A percentile compares a stretch with the other conserved stretches of the same genome.
Evolutionary conservation across 306 rosid species (phyloP).

Genomic region (Acmispon strigosus): DNA sequence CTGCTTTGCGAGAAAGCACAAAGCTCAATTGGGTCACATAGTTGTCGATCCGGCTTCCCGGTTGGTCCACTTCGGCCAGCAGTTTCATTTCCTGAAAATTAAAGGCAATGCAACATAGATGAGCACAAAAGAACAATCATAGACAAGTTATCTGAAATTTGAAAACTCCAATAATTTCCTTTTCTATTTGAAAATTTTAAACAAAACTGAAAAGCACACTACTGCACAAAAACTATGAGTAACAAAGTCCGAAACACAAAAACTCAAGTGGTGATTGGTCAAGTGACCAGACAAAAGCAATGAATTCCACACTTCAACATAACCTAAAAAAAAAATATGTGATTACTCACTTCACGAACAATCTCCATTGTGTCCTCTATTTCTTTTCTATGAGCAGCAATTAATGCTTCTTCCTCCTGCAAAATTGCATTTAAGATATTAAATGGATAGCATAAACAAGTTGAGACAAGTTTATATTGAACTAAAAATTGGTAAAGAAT

Average conservation of each 20-base stretch:
- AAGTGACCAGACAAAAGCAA: not conserved
- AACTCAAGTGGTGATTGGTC: not conserved
- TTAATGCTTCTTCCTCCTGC: slow-evolving; percentile 97
- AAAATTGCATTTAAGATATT: slow-evolving; percentile 15
- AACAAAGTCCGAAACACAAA: not conserved
- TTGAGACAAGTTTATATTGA: not conserved
- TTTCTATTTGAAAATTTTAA: no score
- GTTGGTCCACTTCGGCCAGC: slow-evolving; percentile 93
- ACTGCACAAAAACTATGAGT: not conserved
- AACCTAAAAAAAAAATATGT: not conserved
- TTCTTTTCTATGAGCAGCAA: slow-evolving; percentile 96
- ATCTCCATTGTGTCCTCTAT: slow-evolving; percentile 99
- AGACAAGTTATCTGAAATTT: no score
- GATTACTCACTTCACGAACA: slow-evolving; percentile 84
- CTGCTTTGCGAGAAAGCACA: slow-evolving; percentile 95
- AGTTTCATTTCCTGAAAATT: slow-evolving; percentile 86
- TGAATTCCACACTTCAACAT: not conserved
- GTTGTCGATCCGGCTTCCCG: slow-evolving; percentile 90
- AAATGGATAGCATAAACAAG: slow-evolving; percentile 10
- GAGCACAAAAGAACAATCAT: no score
- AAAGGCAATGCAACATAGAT: not conserved
- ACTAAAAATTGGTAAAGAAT: not conserved
- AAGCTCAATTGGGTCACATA: slow-evolving; percentile 88
- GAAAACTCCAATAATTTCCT: no score
- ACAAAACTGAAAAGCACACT: not conserved